Base-by-base conservation (phyloP, 768 basidiomycete genomes). In the Kwoniella shandongensis region DNA sequence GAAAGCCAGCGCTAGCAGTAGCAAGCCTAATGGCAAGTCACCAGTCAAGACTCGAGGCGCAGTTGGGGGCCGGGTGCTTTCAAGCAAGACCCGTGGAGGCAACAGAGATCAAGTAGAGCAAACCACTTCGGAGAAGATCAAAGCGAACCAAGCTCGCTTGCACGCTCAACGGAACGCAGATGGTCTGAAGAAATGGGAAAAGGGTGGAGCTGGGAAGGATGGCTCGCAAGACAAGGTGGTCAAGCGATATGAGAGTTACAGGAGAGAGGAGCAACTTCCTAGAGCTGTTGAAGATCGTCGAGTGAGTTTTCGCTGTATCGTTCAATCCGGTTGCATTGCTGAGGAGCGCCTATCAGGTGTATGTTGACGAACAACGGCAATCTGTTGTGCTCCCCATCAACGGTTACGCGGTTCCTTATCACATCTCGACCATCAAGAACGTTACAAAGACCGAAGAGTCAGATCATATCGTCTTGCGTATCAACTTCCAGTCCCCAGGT, bases 401-500 rank as follows among this genome's bases (percentile, higher is more conserved):
- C 68, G 96, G 96, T 2, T 97, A 88, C 67, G 91, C 92, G 0
- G 92, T 94, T 0, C 92, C 94, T 0, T 97, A 94, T 81, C 96
- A 99, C 73, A 93, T 98, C 78, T 94, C 94, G 72, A 91, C 91
- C 1, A 91, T 99, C 63, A 98, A 99, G 79, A 98, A 94, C 73
- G 89, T 88, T 27, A 92, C 88, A 80, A 98, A 98, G 80, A 96
- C 84, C 62, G 94, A 99, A 62, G 96, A 98, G 77, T 90, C 89
- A 4, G 91, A 98, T 48, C 89, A 86, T 74, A 93, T 92, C 0
- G 91, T 89, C 69, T 82, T 99, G 51, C 85, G 96, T 1, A 91
- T 99, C 77, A 98, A 98, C 78, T 97, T 98, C 80, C 92, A 97
- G 76, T 96, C 94, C 0, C 96, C 96, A 11, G 96, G 96, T 46